Conservation (phyloP, 768 basidiomycete genomes). For the Pleurotus cornucopiae region DNA sequence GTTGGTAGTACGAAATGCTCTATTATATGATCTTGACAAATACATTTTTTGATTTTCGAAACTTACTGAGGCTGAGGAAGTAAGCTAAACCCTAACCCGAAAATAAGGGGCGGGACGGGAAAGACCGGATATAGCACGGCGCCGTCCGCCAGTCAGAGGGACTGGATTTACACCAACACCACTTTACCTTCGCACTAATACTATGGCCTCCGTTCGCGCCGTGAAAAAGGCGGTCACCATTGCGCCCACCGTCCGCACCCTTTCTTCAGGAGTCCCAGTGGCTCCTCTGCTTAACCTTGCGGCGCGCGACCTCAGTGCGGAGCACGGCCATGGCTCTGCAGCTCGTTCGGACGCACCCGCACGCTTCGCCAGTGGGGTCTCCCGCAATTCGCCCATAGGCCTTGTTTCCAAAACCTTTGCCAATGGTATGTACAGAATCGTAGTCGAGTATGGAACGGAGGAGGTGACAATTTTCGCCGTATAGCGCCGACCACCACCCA, state of each 20-base stretch:
- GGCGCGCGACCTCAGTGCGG: slow-evolving; percentile 56
- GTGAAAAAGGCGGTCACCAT: slow-evolving; percentile 81
- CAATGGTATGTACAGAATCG: slow-evolving; percentile 45
- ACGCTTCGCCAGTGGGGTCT: slow-evolving; percentile 58
- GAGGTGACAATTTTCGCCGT: not conserved
- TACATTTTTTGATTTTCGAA: not conserved
- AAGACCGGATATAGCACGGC: slow-evolving; percentile 17
- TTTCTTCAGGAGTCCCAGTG: slow-evolving; percentile 75
- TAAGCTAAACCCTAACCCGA: slow-evolving; percentile 19
- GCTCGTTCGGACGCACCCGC: slow-evolving; percentile 63
- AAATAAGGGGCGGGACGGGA: slow-evolving; percentile 33
- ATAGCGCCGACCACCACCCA: slow-evolving; percentile 50
- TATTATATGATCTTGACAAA: not conserved
- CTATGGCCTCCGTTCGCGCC: slow-evolving; percentile 70
- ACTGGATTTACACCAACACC: slow-evolving; percentile 20
- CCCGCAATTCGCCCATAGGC: slow-evolving; percentile 40
- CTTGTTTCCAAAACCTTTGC: slow-evolving; percentile 62
- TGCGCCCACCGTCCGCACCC: slow-evolving; percentile 73
- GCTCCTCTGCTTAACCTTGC: slow-evolving; percentile 74
- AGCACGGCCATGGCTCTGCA: slow-evolving; percentile 53
- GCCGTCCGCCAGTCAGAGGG: slow-evolving; percentile 5
- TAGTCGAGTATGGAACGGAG: too few relatives aligned
- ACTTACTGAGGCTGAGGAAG: not conserved
- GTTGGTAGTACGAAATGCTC: slow-evolving; percentile 11
- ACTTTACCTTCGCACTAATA: slow-evolving; percentile 26